Evolutionary conservation across 2,329 filamentous ascomycete species (phyloP), one percentile per base, ranked within the genome.

Genomic region (Didymosphaeria variabile): DNA sequence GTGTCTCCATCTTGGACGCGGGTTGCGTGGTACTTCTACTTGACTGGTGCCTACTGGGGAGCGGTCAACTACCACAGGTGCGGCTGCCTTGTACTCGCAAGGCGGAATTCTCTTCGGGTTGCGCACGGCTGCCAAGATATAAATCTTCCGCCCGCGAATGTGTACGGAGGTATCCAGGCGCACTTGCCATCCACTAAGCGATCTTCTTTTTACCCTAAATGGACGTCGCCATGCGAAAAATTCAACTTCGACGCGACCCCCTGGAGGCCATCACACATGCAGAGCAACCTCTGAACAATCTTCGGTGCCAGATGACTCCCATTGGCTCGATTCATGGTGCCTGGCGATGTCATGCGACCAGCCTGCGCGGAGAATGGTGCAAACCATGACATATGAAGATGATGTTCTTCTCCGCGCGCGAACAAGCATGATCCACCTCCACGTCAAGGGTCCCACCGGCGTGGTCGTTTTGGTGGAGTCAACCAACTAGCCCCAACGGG

Each of bases 21-120:
- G 26, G 17, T 26, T 36, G 23, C 7, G 15, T 12, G 31, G 15
- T 45, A 26, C 19, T 44, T 55, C 42, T 23, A 45, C n/a, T 45
- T 34, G 17, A 13, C 31, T 47, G 53, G 7, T 55, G 53, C 53
- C 53, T 46, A 10, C 17, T 34, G 42, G 1, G 19, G 45, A 36
- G 19, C 29, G 29, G 51, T 29, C 23, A 42, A 44, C 38, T n/a
- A 40, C 8, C 42, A 45, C 42, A 10, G 8, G 13, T 2, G 36
- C 23, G 9, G n/a, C n/a, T 36, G 42, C 53, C 42, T 55, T 55
- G 52, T 46, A 34, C 15, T 45, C 15, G 21, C 52, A 40, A 34
- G 51, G 53, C 42, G 32, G 53, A 46, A 51, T 51, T 36, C 17
- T 40, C n/a, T 40, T 40, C 17, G 46, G 26, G 36, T n/a, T 53